Evolutionary conservation across 345 rosid genomes (phyloP), one percentile per base, ranked within the genome.

Genomic region (Cardamine resedifolia): DNA sequence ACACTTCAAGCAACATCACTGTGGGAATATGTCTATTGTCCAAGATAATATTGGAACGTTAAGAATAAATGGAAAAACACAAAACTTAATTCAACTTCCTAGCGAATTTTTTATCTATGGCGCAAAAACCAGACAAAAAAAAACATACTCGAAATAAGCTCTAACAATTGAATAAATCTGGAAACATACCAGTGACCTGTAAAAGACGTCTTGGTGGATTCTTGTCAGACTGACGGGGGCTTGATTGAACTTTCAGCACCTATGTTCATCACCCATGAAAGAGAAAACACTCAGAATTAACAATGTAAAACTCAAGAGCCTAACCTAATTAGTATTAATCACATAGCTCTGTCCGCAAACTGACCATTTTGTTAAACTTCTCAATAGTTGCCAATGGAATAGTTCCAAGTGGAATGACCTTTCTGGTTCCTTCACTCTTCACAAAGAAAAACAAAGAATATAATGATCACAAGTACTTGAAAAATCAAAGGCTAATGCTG

Each of bases 331-430:
- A 73, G 28, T 21, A 65, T 31, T 7, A 39, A 48, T 45, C 51
- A 43, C 36, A 58, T 21, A 51, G 26, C 57, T 50, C 52, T 10
- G 43, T 57, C 59, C 31, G 30, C n/a, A n/a, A n/a, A 61, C 92
- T 79, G 71, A 95, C 99, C 82, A 82, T 61, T 87, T 91, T 95
- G 85, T 74, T 83, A 72, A 95, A 86, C 88, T 88, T 95, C 90
- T 95, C 99, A 78, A 95, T 88, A 47, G 96, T 79, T 45, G 89
- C 91, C 78, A 95, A 48, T 2, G 99, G 97, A 70, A 95, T 84
- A 21, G 99, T 91, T 55, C 99, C 99, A 12, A 91, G 88, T 21
- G 86, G 80, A 73, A 90, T 83, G 64, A 83, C 77, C 73, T 86
- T 81, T 82, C 96, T 79, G 26, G 94, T 87, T 39, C 92, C 96